A percentile compares a stretch with the other conserved stretches of the same genome.
Conservation (phyloP, 2,329 filamentous ascomycete species). For the Calonectria montana region DNA sequence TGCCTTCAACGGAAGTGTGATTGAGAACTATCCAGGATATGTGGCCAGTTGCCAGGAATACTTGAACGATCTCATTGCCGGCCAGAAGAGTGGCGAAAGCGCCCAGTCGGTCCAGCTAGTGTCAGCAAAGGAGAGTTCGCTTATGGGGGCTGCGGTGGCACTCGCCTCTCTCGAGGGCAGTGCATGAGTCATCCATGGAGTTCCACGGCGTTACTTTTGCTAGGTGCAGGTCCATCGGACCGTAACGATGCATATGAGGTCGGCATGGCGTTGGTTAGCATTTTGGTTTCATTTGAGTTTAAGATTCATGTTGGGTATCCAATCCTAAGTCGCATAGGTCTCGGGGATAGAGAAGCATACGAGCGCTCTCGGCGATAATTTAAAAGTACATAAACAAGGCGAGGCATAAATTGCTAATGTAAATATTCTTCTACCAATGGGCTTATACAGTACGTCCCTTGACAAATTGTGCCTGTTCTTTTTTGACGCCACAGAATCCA, state of each 20-base stretch:
- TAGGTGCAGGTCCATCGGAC: neutral
- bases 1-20: constrained; percentile 84
- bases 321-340: neutral
- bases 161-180: constrained; percentile 58
- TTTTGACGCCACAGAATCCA: too few species aligned
- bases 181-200: constrained; percentile 8
- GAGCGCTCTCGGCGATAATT: constrained; percentile 2
- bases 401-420: neutral
- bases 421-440: neutral
- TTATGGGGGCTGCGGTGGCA: constrained; percentile 80
- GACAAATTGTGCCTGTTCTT: too few species aligned
- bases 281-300: constrained; percentile 9
- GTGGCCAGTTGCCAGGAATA: constrained; percentile 70
- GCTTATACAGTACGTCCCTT: too few species aligned
- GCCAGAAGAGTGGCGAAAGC: constrained; percentile 42
- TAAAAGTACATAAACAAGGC: constrained; percentile 4
- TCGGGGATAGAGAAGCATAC: constrained; percentile 16
- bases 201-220: neutral
- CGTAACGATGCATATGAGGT: constrained; percentile 18
- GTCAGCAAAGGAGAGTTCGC: constrained; percentile 78
- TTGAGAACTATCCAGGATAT: constrained; percentile 82
- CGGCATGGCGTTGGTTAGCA: constrained; percentile 11
- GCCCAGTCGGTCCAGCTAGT: constrained; percentile 69
- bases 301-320: neutral
- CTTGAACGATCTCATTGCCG: constrained; percentile 67